Base-by-base conservation (phyloP, 202 grass and related monocot species). In the Panicum hallii region DNA sequence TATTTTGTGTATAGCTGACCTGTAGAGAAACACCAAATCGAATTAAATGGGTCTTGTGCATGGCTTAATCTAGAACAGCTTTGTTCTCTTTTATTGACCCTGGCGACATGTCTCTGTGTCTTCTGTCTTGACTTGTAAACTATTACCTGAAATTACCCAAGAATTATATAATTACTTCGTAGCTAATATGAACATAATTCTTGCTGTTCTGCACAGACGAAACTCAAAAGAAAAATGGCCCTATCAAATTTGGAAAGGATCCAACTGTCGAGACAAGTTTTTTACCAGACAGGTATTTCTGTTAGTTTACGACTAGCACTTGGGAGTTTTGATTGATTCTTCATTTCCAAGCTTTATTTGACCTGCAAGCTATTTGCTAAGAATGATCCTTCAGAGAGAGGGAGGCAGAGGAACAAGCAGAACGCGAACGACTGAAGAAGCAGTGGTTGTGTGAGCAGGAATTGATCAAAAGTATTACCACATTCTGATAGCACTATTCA, bases 311-410 rank as follows among this genome's bases (percentile, higher is more conserved):
- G 43, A 80, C 47, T 77, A 64, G n/a, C n/a, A 47, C 67, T 75
- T 87, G 20, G 61, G 38, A 20, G 6, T 32, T 43, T 79, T 71
- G 62, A 85, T 88, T 56, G 19, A 75, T 85, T 85, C 60, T 66
- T 87, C 41, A 11, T 77, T 84, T 65, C 55, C 76, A 38, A 66
- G 38, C 48, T 84, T 91, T 91, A 64, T 88, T 91, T 91, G 87
- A 91, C 89, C 85, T 71, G 81, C 71, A 87, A 91, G 85, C 89
- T 88, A n/a, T 80, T 84, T 81, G 85, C 89, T 93, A 99, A 99
- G 97, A 94, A 91, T 92, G 90, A 99, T 99, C 70, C 87, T 89
- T 90, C 88, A 99, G 97, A 45, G 93, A 99, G 66, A 91, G 97
- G 89, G 97, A 99, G 85, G 91, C 93, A 91, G 97, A 96, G 82